Base-by-base conservation (phyloP, 2,329 filamentous ascomycete species). In the Cladophialophora yegresii region DNA sequence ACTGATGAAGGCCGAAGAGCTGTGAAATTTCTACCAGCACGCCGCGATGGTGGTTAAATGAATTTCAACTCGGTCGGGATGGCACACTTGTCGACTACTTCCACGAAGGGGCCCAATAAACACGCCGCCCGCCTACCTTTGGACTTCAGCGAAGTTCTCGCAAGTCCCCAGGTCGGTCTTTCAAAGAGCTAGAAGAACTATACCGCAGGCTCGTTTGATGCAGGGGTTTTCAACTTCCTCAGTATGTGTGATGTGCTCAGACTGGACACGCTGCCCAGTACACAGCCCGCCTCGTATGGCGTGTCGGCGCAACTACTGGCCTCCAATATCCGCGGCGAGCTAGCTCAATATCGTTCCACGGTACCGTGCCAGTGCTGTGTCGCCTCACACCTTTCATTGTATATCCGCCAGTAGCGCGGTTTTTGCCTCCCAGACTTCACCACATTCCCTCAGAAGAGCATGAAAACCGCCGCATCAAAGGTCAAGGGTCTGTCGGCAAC, bases 1-100 rank as follows among this genome's bases (percentile, higher is more conserved):
- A 62, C 70, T 77, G 71, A 76, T 74, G n/a, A 73, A 69, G 49
- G 76, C 66, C 13, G 57, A 62, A 22, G 65, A 54, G 32, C 33
- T 67, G 33, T 67, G 56, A 66, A 26, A n/a, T 20, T 5, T 30
- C 8, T 54, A 8, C 0, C 28, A 33, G 3, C 10, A n/a, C 6
- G 16, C 16, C 3, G 26, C 22, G 6, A 28, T 6, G 9, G 23
- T 16, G 50, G 16, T 13, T 16, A 13, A n/a, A 0, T 2, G 36
- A 43, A 43, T 1, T 6, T n/a, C 5, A 20, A 43, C 16, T 43
- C 6, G 36, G 36, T n/a, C 36, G 16, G 7, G 6, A 20, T 43
- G 16, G 36, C 36, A 4, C 6, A n/a, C 36, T 43, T 43, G 16
- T 43, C 16, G 36, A 43, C 36, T 8, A 8, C 2, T 2, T n/a